Evolutionary conservation across 1,284 basidiomycete species (phyloP).

Genomic region (Peniophora sp.): DNA sequence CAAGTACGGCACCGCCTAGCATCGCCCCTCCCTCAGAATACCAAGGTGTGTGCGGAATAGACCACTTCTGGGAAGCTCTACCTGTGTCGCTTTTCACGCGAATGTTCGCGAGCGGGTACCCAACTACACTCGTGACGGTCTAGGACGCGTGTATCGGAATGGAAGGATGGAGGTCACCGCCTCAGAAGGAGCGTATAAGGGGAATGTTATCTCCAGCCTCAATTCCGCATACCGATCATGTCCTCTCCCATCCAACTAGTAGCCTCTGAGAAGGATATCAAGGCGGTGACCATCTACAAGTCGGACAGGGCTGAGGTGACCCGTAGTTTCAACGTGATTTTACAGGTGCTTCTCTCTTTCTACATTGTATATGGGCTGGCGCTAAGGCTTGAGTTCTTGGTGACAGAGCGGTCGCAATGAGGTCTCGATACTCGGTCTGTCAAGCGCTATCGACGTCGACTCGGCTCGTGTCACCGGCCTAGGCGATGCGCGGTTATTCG

Average conservation of each 20-base stretch:
- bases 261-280: constrained; percentile 21
- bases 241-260: constrained; percentile 8
- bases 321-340: constrained; percentile 21
- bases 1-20: too few species aligned
- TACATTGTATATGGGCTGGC: background rate
- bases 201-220: background rate
- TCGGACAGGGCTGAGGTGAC: constrained; percentile 26
- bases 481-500: constrained; percentile 34
- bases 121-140: too few species aligned
- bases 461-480: constrained; percentile 42
- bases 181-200: too few species aligned
- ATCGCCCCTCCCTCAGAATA: too few species aligned
- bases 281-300: constrained; percentile 29
- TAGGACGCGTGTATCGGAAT: too few species aligned
- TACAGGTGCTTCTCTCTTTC: constrained; percentile 18
- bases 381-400: background rate
- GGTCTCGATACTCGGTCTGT: constrained; percentile 36
- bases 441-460: constrained; percentile 38
- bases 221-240: too few species aligned
- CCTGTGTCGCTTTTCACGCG: too few species aligned
- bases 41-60: too few species aligned
- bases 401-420: constrained; percentile 40
- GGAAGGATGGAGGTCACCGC: too few species aligned
- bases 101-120: too few species aligned
- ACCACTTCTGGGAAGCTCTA: too few species aligned